Conservation (phyloP, 2,329 filamentous ascomycete species). For the Hymenoscyphus fructigenus region DNA sequence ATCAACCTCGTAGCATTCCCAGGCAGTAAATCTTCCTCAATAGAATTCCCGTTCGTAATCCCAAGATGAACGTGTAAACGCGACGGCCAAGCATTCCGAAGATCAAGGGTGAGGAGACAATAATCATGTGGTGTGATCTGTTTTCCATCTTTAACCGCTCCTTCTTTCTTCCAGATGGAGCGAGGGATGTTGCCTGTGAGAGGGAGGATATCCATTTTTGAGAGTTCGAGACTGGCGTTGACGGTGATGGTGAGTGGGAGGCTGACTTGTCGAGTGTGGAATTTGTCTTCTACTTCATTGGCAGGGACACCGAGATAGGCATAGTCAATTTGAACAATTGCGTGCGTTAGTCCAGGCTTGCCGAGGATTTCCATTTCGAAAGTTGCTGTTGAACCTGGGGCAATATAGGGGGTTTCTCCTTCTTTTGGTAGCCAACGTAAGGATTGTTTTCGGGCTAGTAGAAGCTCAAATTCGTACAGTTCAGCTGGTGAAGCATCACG, state of each 20-base stretch:
- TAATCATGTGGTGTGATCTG: slow-evolving; percentile 58
- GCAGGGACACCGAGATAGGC: slow-evolving; percentile 71
- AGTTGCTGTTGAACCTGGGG: slow-evolving; percentile 63
- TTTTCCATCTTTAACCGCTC: slow-evolving; percentile 28
- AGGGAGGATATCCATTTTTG: slow-evolving; percentile 75
- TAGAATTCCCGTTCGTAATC: slow-evolving; percentile 26
- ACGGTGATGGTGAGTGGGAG: slow-evolving; percentile 85
- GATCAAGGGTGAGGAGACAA: slow-evolving; percentile 77
- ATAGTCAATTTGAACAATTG: slow-evolving; percentile 82
- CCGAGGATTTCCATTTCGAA: slow-evolving; percentile 86
- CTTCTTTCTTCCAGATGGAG: slow-evolving; percentile 53
- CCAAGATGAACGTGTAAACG: slow-evolving; percentile 67
- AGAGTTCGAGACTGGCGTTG: slow-evolving; percentile 83
- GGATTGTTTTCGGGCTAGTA: slow-evolving; percentile 73
- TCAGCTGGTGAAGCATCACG: slow-evolving; percentile 77
- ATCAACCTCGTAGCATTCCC: slow-evolving; percentile 73
- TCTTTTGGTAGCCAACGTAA: slow-evolving; percentile 54
- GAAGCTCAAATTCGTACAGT: slow-evolving; percentile 81
- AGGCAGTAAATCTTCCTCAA: slow-evolving; percentile 57
- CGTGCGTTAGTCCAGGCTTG: slow-evolving; percentile 78
- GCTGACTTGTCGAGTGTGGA: slow-evolving; percentile 81
- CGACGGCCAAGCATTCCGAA: slow-evolving; percentile 88
- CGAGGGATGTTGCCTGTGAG: slow-evolving; percentile 66
- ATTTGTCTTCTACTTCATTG: slow-evolving; percentile 68
- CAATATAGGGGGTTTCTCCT: slow-evolving; percentile 57